Evolutionary conservation across 345 rosid genomes (phyloP), one percentile per base, ranked within the genome.

Genomic region (Eucalyptus albens): DNA sequence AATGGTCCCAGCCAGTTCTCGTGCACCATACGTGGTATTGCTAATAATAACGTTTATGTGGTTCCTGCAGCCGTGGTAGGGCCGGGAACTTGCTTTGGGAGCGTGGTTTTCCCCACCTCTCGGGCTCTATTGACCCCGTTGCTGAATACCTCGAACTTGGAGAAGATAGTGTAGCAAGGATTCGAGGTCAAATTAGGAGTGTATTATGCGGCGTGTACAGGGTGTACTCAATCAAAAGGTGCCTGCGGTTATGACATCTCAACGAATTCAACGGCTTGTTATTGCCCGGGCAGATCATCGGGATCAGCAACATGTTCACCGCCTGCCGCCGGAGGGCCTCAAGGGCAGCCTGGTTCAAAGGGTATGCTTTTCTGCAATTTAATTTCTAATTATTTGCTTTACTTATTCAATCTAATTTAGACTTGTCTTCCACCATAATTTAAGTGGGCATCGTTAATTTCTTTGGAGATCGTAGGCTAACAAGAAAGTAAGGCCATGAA

Each of bases 51-150:
- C 5, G 50, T 0, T 49, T 49, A 12, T 12, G 50, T 12, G 50
- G 4, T 8, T 44, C 45, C 45, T 2, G 9, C 1, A 10, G 45
- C 55, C 10, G 1, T 6, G 2, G 6, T 4, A 5, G 92, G 89
- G 67, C 87, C 62, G 2, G 90, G 50, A 24, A 6, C 0, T 10
- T 92, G 92, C 65, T 59, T 37, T 3, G 1, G 2, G 3, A 89
- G 94, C 17, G 87, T 92, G 16, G 72, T 40, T 11, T 1, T 51
- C 56, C 94, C 94, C 3, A 50, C 59, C 80, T 21, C 83, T 55
- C 11, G 3, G 50, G 2, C 1, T 49, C 3, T 21, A 21, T 4
- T 49, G 5, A 0, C 24, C 19, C 42, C 2, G 17, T 12, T 15
- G 15, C 81, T 0, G 6, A 27, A 45, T 47, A 3, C 0, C 24